Base-by-base conservation (phyloP, 495 filamentous ascomycete species). In the Penicillium diatomitis region DNA sequence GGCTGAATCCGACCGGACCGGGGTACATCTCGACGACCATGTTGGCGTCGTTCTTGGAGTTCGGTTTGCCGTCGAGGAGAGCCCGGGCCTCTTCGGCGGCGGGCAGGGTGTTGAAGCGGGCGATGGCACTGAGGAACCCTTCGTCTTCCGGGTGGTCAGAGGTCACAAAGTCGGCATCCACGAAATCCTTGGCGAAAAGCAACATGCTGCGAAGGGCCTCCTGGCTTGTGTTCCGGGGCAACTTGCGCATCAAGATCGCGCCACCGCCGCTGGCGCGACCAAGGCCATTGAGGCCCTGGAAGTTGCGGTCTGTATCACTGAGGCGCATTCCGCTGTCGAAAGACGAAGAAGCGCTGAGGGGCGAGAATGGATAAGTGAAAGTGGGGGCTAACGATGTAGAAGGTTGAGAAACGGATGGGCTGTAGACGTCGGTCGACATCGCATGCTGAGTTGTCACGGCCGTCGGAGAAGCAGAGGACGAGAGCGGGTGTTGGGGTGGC, bases 121-220 rank as follows among this genome's bases (percentile, higher is more conserved):
- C 81, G 43, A 94, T 70, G 41, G 88, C 90, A 36, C 82, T 82
- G 32, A 80, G 68, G 61, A 83, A 90, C 12, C 82, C 82, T n/a
- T 71, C 66, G 57, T 94, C 88, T 48, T 85, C 80, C 5, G 82
- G 76, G 44, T 75, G 69, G 5, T 87, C 84, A 36, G 73, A 51
- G 5, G 78, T 71, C 8, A 91, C 68, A 53, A 94, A 78, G 49
- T 91, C 84, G 44, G 82, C 78, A 54, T 84, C 79, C 44, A 88
- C 67, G 32, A 94, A 75, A 45, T 90, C 88, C 58, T 92, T 87
- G 29, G 88, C 86, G 62, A 90, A 94, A 9, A 92, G 72, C 10
- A 94, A 75, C 83, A 96, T 90, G 52, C 84, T 78, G 51, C 84
- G 81, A 50, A 95, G 70, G 36, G 79, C 76, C 49, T 90, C 85